These are phyloP conservation scores for Auricularia heimuer DNA, from an alignment of 768 basidiomycete genomes.

Conservation along the genomic window DNA sequence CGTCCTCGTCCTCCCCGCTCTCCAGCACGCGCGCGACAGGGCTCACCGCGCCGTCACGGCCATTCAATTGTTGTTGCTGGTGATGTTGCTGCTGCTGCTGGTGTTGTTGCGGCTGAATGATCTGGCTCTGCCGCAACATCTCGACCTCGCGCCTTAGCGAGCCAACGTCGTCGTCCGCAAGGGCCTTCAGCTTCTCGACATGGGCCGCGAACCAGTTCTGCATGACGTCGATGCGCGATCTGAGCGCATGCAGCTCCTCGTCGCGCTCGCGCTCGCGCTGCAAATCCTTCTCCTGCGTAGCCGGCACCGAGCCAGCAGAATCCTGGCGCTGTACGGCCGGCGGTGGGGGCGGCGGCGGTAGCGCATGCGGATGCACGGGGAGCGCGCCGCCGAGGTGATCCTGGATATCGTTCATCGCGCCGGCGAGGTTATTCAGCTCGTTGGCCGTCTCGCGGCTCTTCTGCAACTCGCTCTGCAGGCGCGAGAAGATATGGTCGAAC, in stretches of 20 bases:
- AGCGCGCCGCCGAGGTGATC: slow-evolving; percentile 79
- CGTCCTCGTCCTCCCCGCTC: slow-evolving; percentile 44
- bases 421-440: slow-evolving; percentile 68
- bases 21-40: slow-evolving; percentile 20
- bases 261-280: background rate
- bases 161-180: slow-evolving; percentile 43
- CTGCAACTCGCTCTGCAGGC: slow-evolving; percentile 84
- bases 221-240: background rate
- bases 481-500: slow-evolving; percentile 84
- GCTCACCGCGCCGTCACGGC: slow-evolving; percentile 22
- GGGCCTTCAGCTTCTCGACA: background rate
- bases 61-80: background rate
- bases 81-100: background rate
- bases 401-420: slow-evolving; percentile 79
- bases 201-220: background rate
- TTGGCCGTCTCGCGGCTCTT: slow-evolving; percentile 90
- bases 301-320: background rate
- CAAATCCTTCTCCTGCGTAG: background rate
- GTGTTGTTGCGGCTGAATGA: background rate
- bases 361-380: slow-evolving; percentile 2
- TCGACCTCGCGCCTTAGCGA: slow-evolving; percentile 65
- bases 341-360: slow-evolving; percentile 6
- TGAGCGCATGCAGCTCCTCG: background rate
- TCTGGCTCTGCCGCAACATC: slow-evolving; percentile 37
- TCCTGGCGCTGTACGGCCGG: slow-evolving; percentile 1